Base-by-base conservation (phyloP, 805 yeast species). In the Yamadazyma insecticola region DNA sequence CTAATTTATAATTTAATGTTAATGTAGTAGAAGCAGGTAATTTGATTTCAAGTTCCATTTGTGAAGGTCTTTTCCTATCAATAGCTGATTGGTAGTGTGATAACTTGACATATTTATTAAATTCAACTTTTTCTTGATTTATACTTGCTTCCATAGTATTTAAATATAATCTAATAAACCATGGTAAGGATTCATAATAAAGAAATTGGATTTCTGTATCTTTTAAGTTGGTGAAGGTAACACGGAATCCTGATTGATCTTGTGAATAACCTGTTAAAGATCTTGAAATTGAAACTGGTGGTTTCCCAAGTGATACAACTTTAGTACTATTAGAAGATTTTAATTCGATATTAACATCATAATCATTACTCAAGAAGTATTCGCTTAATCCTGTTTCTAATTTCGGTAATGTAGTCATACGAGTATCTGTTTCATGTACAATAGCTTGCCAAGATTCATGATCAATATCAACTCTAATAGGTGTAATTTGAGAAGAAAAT, bases 241-340 rank as follows among this genome's bases (percentile, higher is more conserved):
- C 74, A 50, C 96, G 77, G 39, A 90, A 67, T 0, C 96, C 96
- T 35, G 97, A 97, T 37, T 76, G 70, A 48, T 87, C 96, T 52
- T 84, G 95, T 2, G 96, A 88, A 49, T 81, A 81, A 1, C 97
- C 97, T 0, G 96, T 86, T 32, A 90, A 69, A 0, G 97, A 84
- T 39, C 98, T 72, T 13, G 92, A 81, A 0, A 82, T 94, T 33
- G 51, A 54, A 2, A 92, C 61, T 0, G 87, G 86, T 0, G 65
- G 60, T 1, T 55, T 47, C 8, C 25, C 16, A 5, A 25, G 11
- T 17, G 14, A n/a, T 20, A 22, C 22, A 3, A 74, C 68, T 1
- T 51, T 39, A 1, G 66, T 44, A 6, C 83, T 69, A 39, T 80
- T 60, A 0, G 50, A 40, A 0, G 88, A 58, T 3, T 40, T 40